Conservation (phyloP, 2,329 filamentous ascomycete genomes). For the Penicillium sp. region DNA sequence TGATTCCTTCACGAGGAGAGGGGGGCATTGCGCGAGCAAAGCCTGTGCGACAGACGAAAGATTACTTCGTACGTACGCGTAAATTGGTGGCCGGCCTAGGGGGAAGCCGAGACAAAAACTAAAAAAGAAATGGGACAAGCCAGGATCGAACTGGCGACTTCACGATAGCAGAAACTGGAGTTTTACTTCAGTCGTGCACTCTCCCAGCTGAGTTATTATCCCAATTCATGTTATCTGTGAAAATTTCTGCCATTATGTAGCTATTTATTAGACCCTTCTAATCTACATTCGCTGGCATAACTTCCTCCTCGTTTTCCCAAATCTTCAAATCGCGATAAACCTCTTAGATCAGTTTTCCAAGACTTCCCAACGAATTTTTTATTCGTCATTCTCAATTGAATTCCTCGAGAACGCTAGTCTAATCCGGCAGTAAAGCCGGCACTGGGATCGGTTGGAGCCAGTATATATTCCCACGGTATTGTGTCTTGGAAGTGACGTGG, state of each 20-base stretch:
- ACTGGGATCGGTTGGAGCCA: background rate
- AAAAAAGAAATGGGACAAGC: conserved; percentile 9
- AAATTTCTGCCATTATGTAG: background rate
- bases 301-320: too few relatives aligned
- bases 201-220: conserved; percentile 8
- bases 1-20: too few relatives aligned
- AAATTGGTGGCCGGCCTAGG: background rate
- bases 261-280: background rate
- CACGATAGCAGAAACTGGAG: conserved; percentile 7
- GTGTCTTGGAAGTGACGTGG: background rate
- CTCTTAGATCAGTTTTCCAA: background rate
- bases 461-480: background rate
- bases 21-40: too few relatives aligned
- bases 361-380: background rate
- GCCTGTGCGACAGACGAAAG: too few relatives aligned
- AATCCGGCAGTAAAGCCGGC: background rate
- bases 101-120: background rate
- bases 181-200: conserved; percentile 9
- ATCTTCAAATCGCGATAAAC: too few relatives aligned
- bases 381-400: background rate
- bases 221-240: background rate
- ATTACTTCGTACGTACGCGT: too few relatives aligned
- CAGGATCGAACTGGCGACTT: conserved; percentile 8
- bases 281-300: background rate
- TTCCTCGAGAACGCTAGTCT: background rate